Base-by-base conservation (phyloP, 2,329 filamentous ascomycete species). In the Tolypocladium ovalisporum region DNA sequence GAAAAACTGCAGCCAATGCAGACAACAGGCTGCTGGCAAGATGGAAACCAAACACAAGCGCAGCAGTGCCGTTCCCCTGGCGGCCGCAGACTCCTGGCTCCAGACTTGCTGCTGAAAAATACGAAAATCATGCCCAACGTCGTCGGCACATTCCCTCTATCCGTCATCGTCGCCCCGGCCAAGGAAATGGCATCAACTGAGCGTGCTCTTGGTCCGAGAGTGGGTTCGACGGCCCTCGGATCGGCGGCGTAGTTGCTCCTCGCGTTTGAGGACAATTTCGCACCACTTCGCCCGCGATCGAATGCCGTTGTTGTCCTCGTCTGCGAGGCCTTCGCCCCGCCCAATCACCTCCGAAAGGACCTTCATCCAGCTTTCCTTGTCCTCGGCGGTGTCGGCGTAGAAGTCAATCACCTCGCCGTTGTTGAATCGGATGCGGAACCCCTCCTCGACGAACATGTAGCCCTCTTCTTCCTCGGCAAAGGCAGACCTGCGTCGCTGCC, bases 371-470 rank as follows among this genome's bases (percentile, higher is more conserved):
- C 85, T 88, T 52, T 96, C 90, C 75, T 97, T 99, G 68, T 94
- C 88, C 42, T 83, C 83, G 1, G 86, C 83, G 36, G 85, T 92
- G 72, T 97, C 93, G 67, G 93, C 94, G 69, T 99, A 97, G 71
- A 97, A 97, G 77, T 97, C 93, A 69, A 99, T 99, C 62, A 96
- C 86, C 75, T 99, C 94, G 60, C 94, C 94, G 67, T 99, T 99
- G 70, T 90, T 95, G 74, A 99, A 99, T 58, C 93, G 90, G 70
- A 99, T 96, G 44, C 94, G 90, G 86, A 99, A 99, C 3, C 94
- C 94, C 71, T 99, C 94, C 72, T 99, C 94, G 56, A 99, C 93
- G 71, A 99, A 99, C 89, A 97, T 96, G 78, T 99, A 99, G 47
- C 94, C 94, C 70, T 99, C 94, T 74, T 99, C 94, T 63, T 99